Conservation (phyloP, 805 yeast genomes). For the Sporopachydermia lactativora region DNA sequence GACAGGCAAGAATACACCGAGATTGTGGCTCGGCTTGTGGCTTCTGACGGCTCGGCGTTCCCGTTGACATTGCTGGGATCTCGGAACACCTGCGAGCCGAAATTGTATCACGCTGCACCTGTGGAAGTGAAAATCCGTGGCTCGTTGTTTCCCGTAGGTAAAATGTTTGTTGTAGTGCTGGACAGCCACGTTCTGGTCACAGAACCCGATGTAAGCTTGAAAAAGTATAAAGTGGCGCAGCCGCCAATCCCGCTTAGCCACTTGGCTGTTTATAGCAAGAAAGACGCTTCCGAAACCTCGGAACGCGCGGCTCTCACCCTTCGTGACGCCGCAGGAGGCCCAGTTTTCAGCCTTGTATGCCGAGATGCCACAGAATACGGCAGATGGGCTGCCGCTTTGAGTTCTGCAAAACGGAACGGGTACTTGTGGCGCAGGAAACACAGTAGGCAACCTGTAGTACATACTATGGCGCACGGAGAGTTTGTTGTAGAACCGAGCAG, state of each 20-base stretch:
- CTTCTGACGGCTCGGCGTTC: background rate
- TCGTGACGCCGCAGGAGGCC: too few species aligned
- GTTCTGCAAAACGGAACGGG: too few species aligned
- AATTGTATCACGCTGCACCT: background rate
- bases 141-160: background rate
- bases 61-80: background rate
- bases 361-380: too few species aligned
- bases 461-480: too few species aligned
- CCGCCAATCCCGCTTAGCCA: background rate
- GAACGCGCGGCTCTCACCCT: too few species aligned
- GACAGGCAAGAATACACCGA: slow-evolving; percentile 1
- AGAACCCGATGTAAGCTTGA: background rate
- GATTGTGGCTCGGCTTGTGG: background rate
- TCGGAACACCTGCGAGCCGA: background rate
- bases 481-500: too few species aligned
- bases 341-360: too few species aligned
- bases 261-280: too few species aligned
- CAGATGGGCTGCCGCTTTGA: too few species aligned
- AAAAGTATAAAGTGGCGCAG: slow-evolving; percentile 1
- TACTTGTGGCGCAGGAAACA: too few species aligned
- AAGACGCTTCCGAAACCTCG: too few species aligned
- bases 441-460: too few species aligned
- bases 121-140: background rate
- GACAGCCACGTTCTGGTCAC: background rate
- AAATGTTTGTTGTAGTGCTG: background rate